Evolutionary conservation across 805 yeast species (phyloP).

Genomic region (Schwanniomyces pseudopolymorphus): DNA sequence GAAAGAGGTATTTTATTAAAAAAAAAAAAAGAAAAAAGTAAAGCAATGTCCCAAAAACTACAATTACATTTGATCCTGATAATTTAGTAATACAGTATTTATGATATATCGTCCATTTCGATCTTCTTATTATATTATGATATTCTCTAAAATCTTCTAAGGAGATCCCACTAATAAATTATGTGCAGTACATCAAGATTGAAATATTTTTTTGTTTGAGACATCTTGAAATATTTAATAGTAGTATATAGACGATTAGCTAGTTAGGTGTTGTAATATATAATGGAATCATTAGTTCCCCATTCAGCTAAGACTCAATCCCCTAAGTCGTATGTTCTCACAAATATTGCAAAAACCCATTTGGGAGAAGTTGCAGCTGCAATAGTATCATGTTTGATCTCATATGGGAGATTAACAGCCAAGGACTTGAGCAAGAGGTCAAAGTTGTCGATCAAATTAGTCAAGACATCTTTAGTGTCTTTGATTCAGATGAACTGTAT

Average conservation of each 20-base stretch:
- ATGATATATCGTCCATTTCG: too few species aligned
- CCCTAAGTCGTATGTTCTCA: conserved; percentile 59
- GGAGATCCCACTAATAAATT: not conserved
- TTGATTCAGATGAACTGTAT: conserved; percentile 79
- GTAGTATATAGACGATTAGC: not conserved
- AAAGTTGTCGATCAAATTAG: conserved; percentile 46
- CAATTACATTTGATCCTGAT: too few species aligned
- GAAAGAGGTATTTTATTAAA: too few species aligned
- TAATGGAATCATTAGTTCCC: conserved; percentile 17
- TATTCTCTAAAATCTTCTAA: not conserved
- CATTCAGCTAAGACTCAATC: conserved; percentile 50
- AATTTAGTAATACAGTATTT: too few species aligned
- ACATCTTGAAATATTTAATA: not conserved
- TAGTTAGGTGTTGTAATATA: not conserved
- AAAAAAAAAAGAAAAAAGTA: too few species aligned
- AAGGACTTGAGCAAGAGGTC: conserved; percentile 51
- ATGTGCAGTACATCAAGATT: not conserved
- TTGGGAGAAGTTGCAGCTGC: conserved; percentile 74
- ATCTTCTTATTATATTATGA: too few species aligned
- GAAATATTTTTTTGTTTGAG: not conserved
- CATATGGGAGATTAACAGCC: conserved; percentile 65
- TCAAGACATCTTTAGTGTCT: conserved; percentile 69
- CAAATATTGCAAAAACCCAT: conserved; percentile 50
- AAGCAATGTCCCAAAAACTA: too few species aligned
- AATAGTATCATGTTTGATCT: conserved; percentile 58